A percentile compares a stretch with the other conserved stretches of the same genome.
phyloP scores from a whole-genome alignment of 2,329 filamentous ascomycete species.

The Aspergillus quadrilineatus region DNA sequence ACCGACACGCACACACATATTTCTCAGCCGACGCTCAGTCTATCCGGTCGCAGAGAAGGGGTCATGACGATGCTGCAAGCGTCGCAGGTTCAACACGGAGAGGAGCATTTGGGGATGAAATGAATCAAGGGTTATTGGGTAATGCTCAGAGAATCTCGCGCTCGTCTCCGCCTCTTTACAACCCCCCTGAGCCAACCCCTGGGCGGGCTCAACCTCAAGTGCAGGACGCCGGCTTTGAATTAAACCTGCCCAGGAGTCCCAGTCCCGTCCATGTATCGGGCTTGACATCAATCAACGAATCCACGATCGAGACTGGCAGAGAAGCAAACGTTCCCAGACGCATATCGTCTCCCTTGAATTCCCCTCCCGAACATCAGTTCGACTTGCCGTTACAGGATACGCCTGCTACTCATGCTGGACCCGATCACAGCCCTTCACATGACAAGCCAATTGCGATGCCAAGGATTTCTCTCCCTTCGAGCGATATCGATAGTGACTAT shows the following conservation, averaged over 20 bases:
- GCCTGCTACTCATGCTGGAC: constrained; percentile 15
- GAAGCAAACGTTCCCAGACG: background rate
- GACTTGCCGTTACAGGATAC: constrained; percentile 25
- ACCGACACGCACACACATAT: constrained; percentile 63
- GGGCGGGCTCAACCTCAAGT: constrained; percentile 14
- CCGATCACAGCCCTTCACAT: constrained; percentile 11
- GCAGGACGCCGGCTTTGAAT: constrained; percentile 21
- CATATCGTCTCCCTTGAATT: background rate
- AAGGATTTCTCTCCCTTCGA: constrained; percentile 41
- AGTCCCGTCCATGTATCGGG: constrained; percentile 22
- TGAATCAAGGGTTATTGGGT: constrained; percentile 53
- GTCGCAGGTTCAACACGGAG: constrained; percentile 52
- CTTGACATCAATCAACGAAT: constrained; percentile 12
- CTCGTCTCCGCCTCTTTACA: constrained; percentile 46
- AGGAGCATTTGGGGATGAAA: constrained; percentile 44
- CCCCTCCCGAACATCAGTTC: constrained; percentile 20
- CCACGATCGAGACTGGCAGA: constrained; percentile 4
- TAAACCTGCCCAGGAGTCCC: constrained; percentile 22
- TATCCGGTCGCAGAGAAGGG: constrained; percentile 37
- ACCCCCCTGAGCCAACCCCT: constrained; percentile 18
- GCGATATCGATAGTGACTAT: constrained; percentile 55
- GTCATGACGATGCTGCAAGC: constrained; percentile 50
- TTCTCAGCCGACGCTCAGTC: constrained; percentile 47
- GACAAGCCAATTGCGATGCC: constrained; percentile 27
- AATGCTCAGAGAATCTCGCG: constrained; percentile 61